Evolutionary conservation across 2,329 filamentous ascomycete species (phyloP).

Genomic region (Penicillium sp.): DNA sequence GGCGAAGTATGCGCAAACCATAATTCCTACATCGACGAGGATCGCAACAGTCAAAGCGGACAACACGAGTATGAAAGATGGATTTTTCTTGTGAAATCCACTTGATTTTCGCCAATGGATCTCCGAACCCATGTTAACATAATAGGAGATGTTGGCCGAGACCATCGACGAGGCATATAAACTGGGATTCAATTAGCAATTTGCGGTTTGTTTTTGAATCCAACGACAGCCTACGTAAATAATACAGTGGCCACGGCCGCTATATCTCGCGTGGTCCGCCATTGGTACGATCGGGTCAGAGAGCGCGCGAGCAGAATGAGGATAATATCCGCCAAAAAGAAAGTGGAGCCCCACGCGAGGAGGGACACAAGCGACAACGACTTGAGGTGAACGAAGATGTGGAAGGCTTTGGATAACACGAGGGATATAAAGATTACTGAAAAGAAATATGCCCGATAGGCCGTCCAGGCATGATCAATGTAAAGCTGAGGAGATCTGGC

Average conservation of each 20-base stretch:
- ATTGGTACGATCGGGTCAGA: slow-evolving; percentile 13
- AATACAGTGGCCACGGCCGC: slow-evolving; percentile 3
- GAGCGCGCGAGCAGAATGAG: slow-evolving; percentile 13
- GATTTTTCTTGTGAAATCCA: slow-evolving; percentile 12
- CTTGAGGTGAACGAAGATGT: slow-evolving; percentile 8
- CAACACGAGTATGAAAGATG: slow-evolving; percentile 12
- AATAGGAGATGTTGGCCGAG: slow-evolving; percentile 24
- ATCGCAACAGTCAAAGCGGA: slow-evolving; percentile 16
- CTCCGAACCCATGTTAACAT: slow-evolving; percentile 19
- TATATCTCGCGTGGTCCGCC: slow-evolving; percentile 3
- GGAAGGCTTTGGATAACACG: slow-evolving; percentile 14
- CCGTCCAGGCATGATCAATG: slow-evolving; percentile 8
- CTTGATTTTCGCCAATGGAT: slow-evolving; percentile 25
- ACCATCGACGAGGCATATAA: slow-evolving; percentile 15
- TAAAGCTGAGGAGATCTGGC: slow-evolving; percentile 13
- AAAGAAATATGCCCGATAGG: slow-evolving; percentile 12
- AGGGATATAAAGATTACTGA: slow-evolving; percentile 17
- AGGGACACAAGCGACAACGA: slow-evolving; percentile 3
- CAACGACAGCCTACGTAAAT: slow-evolving; percentile 6
- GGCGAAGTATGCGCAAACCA: slow-evolving; percentile 12
- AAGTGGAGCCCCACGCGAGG: slow-evolving; percentile 14
- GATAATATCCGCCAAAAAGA: slow-evolving; percentile 15
- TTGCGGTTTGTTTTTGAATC: neutral
- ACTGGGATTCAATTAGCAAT: slow-evolving; percentile 9
- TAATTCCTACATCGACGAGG: slow-evolving; percentile 9